phyloP scores from a whole-genome alignment of 257 asterid species.

The Thymus mandschuricus region DNA sequence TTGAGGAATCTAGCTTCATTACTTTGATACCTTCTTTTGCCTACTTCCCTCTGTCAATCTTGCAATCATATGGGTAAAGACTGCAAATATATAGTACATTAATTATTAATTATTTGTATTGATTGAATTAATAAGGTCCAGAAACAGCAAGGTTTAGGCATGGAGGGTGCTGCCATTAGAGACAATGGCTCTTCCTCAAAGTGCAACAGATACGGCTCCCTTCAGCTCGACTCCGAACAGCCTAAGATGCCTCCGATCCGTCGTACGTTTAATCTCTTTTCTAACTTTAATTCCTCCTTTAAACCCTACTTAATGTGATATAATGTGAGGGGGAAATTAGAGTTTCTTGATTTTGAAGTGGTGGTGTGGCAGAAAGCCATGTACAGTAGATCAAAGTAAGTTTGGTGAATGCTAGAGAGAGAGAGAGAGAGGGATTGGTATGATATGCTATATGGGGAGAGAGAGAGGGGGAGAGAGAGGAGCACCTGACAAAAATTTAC shows the following conservation, averaged over 20 bases:
- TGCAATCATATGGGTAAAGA: no score
- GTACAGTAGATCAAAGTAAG: slow-evolving; percentile 25
- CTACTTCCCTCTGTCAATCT: no score
- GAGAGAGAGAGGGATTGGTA: neutral
- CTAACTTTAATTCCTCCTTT: neutral
- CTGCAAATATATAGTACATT: no score
- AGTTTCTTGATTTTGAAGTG: neutral
- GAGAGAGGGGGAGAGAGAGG: slow-evolving; percentile 18
- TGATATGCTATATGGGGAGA: neutral
- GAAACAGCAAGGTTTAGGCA: slow-evolving; percentile 48
- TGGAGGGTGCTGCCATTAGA: slow-evolving; percentile 7
- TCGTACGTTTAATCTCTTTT: slow-evolving; percentile 43
- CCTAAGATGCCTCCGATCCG: slow-evolving; percentile 74
- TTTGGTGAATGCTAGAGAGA: slow-evolving; percentile 24
- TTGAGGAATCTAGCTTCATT: neutral
- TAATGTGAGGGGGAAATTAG: no score
- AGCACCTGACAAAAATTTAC: slow-evolving; percentile 39
- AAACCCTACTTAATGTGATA: no score
- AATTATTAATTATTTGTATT: no score
- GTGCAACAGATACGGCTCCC: slow-evolving; percentile 46
- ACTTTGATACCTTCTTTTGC: no score
- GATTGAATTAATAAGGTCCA: slow-evolving; percentile 39
- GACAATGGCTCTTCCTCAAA: slow-evolving; percentile 67
- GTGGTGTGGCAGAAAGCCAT: neutral
- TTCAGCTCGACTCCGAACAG: slow-evolving; percentile 46